Evolutionary conservation across 2,329 filamentous ascomycete species (phyloP), one percentile per base, ranked within the genome.

Genomic region (Botrytis fabae): DNA sequence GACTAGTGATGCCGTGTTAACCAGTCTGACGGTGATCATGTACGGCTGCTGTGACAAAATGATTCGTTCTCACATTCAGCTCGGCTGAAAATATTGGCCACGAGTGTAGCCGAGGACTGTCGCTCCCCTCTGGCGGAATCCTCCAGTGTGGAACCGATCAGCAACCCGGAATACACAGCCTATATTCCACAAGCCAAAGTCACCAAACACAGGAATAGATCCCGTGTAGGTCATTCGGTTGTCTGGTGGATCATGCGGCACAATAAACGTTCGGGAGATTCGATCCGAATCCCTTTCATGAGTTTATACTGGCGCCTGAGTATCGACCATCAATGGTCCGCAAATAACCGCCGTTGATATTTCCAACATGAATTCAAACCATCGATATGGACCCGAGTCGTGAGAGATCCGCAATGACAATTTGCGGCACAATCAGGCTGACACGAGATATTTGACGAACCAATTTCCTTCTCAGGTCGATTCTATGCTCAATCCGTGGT

Each of bases 331-430:
- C 35, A 54, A 28, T 22, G 16, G 40, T 40, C 16, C 9, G 64
- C 44, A 4, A 40, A 28, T 54, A 4, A 14, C 46, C 18, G 14
- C 51, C 32, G 18, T 40, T 18, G 12, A 51, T 6, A 54, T n/a
- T 8, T 68, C 16, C 7, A 40, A 54, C 8, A 66, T 38, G 44
- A 38, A 65, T 16, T 65, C 22, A 51, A 25, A 54, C 20, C 8
- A n/a, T 38, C 35, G 16, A 51, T 68, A 54, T 68, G 35, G 64
- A 57, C 46, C 46, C 64, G 64, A 68, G 64, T 68, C 35, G 46
- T 28, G 7, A 28, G 35, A 57, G 35, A 68, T 68, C 32, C 64
- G 25, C 25, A 66, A 16, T 38, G 32, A 38, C 4, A n/a, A 25
- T 68, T 42, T 54, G 46, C 64, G 35, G 64, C 46, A 22, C 38